Evolutionary conservation across 768 basidiomycete species (phyloP), one percentile per base, ranked within the genome.

Genomic region (Termitomyces sp.): DNA sequence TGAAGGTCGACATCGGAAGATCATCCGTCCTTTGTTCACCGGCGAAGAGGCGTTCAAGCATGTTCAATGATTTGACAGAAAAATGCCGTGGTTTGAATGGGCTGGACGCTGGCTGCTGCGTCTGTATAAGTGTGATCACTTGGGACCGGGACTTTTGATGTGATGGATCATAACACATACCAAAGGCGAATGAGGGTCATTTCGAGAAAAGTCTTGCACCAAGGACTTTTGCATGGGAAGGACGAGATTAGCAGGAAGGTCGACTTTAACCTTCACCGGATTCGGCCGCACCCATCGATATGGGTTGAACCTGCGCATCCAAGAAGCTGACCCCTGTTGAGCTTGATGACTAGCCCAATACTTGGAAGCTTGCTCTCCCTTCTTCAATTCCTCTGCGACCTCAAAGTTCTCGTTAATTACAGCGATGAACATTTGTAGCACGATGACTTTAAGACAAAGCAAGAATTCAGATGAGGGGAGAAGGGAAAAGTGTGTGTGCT

Each of bases 381-480:
- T 85, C 76, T 98, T 98, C 27, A 86, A 82, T 68, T 95, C 93
- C 67, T 98, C 96, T 0, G 93, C 93, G 5, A 97, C 85, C 24
- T 87, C 80, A 65, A 98, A 98, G 71, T 95, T 96, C 77, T 95
- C 94, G 66, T 95, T 92, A 78, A 97, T 94, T 45, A 96, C 94
- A 34, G 96, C 96, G 66, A 98, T 92, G 76, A 98, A 97, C 87
- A 98, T 89, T 68, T 96, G 94, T 49, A 96, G 70, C 9, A 96
- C 80, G 65, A 96, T 92, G 77, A 93, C 95, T 95, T 53, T 7
- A 18, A 37, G 13, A 12, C 3, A 20, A 45, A 36, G 30, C 20
- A 9, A 45, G 40, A n/a, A 48, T 48, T 57, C 27, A 65, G 48
- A 18, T 36, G 27, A 30, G 33, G 36, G 6, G 7, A 2, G 22